Evolutionary conservation across 2,329 filamentous ascomycete species (phyloP), one percentile per base, ranked within the genome.

Genomic region (Ambrosiella xylebori): DNA sequence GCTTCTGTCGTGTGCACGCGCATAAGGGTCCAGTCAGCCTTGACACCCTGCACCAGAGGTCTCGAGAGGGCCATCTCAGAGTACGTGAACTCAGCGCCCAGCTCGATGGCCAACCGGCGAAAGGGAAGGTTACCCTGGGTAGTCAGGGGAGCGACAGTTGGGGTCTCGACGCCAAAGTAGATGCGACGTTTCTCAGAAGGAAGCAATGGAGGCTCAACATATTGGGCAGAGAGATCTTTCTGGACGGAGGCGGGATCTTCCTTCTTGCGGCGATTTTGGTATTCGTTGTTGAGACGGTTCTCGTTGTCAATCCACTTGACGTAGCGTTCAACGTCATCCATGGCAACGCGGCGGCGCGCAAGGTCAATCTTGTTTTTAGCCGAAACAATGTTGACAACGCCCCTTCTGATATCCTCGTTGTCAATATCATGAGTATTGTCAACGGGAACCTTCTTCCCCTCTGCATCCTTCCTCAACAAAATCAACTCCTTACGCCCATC

Each of bases 41-140:
- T 94, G 63, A 86, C 81, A 40, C 93, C 93, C 69, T 96, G 89
- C 5, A 98, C 77, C 47, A 98, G 72, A 8, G 91, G 90, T 69
- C 95, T 74, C 36, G 88, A 84, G 79, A 98, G 86, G 3, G 91
- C 93, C 93, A 98, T 98, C 71, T 98, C 93, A 0, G 91, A 97
- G 74, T 95, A 98, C 0, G 93, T 98, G 54, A 95, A 76, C 67
- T 96, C 86, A 36, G 89, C 90, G 40, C 93, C 93, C 27, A 97
- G 78, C 58, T 90, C 85, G 11, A 88, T 84, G 66, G 90, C 96
- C 37, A 98, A 79, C 54, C 93, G 81, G 59, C 93, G 84, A 74
- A 95, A 98, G 0, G 93, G 93, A 53, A 97, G 76, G 65, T 98
- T 98, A 51, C 93, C 93, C 71, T 97, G 93, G 0, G 93, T 98